Evolutionary conservation across 352 stramenopile genomes (phyloP).

Genomic region (Thalassiosira livingstoniorum): DNA sequence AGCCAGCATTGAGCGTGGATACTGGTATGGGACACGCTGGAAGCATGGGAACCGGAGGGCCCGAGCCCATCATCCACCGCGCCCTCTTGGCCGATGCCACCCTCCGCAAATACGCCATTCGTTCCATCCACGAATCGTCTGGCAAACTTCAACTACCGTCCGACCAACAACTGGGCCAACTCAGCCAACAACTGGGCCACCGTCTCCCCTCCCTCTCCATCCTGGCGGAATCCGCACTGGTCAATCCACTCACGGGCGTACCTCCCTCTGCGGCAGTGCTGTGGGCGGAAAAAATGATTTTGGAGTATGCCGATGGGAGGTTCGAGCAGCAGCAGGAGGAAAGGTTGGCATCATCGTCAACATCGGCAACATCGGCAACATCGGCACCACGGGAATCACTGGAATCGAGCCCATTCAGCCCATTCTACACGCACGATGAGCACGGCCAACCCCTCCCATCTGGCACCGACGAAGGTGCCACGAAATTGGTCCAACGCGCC

Average conservation of each 20-base stretch:
- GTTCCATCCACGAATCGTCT: slow-evolving; percentile 11
- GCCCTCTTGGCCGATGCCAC: slow-evolving; percentile 69
- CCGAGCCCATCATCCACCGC: slow-evolving; percentile 64
- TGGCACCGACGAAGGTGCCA: slow-evolving; percentile 5
- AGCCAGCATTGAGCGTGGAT: slow-evolving; percentile 20
- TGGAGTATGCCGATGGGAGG: slow-evolving; percentile 69
- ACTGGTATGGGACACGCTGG: neutral
- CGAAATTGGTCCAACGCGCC: slow-evolving; percentile 30
- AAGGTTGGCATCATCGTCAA: neutral
- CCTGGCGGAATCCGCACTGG: slow-evolving; percentile 72
- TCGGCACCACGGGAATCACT: neutral
- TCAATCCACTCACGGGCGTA: slow-evolving; percentile 74
- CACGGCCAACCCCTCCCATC: neutral
- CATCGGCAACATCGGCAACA: neutral
- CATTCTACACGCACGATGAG: neutral
- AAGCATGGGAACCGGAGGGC: neutral
- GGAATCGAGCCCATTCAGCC: neutral
- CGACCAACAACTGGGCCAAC: neutral
- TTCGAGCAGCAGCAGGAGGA: slow-evolving; percentile 24
- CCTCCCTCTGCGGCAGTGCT: slow-evolving; percentile 44
- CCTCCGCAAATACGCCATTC: slow-evolving; percentile 59
- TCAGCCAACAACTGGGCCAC: slow-evolving; percentile 25
- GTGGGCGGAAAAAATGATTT: slow-evolving; percentile 82
- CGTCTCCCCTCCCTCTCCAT: slow-evolving; percentile 76
- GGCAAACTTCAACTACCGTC: too few relatives aligned